Evolutionary conservation across 2,329 filamentous ascomycete species (phyloP), one percentile per base, ranked within the genome.

Genomic region (Xylariaceae sp.): DNA sequence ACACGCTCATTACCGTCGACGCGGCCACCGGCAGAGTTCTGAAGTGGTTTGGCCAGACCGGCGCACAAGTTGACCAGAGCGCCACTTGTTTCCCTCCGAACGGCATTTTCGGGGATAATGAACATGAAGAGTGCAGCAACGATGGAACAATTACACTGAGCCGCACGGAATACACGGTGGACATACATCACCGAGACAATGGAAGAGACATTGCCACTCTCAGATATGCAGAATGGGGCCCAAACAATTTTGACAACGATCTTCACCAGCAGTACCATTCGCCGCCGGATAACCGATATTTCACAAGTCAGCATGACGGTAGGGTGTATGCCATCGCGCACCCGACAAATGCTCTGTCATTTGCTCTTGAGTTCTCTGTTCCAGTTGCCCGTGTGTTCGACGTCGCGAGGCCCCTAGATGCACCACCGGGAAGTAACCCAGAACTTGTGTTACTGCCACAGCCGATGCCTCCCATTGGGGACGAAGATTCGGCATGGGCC

Each of bases 161-260:
- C 26, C 83, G 89, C 48, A 90, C 89, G 37, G 91, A 96, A 69
- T 99, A 99, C 71, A 92, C 83, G 5, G 86, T 99, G 56, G 84
- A 81, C 52, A 95, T 99, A 42, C 87, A 91, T 60, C 86, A 89
- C 56, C 81, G 80, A 42, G 81, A 87, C 61, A 85, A 83, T 3
- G 86, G 87, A 1, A 82, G 86, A 55, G 82, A 84, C 7, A 87
- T 99, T 58, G 95, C 91, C 65, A 96, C 89, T 0, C 82, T 99
- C 62, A 92, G 85, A 61, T 99, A 95, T 67, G 88, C 90, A 10
- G 94, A 99, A 70, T 99, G 94, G 94, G 86, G 85, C 0, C 89
- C 92, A 13, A 99, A 99, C 70, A 95, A 87, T 55, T 88, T 86
- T 56, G 92, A 99, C 70, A 83, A 83, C 59, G 94, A 99, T 68